Base-by-base conservation (phyloP, 1,284 basidiomycete genomes). In the Naganishia sp. region DNA sequence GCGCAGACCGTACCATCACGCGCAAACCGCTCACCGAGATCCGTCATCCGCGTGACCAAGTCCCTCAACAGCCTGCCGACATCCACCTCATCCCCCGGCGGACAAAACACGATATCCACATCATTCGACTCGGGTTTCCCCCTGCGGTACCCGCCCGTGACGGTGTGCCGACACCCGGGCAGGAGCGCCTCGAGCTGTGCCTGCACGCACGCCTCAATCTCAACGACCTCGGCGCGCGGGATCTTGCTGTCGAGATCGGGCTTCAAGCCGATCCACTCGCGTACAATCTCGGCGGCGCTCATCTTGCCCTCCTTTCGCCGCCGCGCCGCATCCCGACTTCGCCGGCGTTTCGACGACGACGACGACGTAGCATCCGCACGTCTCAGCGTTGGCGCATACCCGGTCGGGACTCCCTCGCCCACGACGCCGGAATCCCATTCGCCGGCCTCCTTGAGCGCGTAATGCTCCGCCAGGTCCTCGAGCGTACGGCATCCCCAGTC, bases 71-170 rank as follows among this genome's bases (percentile, higher is more conserved):
- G 42, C 0, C 77, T 68, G 2, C 73, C 75, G 21, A 69, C 67
- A 64, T 79, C 77, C 46, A 71, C 68, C 6, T 69, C 74, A n/a
- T 71, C 65, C 46, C 72, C 59, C 10, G 75, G 75, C 5, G 78
- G 77, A 48, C 74, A 72, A 67, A 79, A 76, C 7, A 80, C 74
- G 21, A 80, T 68, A 63, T 80, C 79, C 11, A 80, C 77, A 69
- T 80, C 79, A 53, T 71, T 72, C 2, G 77, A 76, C 50, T 74
- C 55, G 6, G 71, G n/a, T 59, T 80, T 80, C 4, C 79, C 79
- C 15, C 79, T 72, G 11, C 79, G 75, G 64, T 75, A 80, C 72
- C 79, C 78, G 45, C 79, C 79, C 18, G 71, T 72, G 23, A 80
- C 69, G 2, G 77, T 79, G 63, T 75, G 71, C 61, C 72, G 64